Evolutionary conservation across 2,329 filamentous ascomycete genomes (phyloP).

Genomic region (Nemania abortiva): DNA sequence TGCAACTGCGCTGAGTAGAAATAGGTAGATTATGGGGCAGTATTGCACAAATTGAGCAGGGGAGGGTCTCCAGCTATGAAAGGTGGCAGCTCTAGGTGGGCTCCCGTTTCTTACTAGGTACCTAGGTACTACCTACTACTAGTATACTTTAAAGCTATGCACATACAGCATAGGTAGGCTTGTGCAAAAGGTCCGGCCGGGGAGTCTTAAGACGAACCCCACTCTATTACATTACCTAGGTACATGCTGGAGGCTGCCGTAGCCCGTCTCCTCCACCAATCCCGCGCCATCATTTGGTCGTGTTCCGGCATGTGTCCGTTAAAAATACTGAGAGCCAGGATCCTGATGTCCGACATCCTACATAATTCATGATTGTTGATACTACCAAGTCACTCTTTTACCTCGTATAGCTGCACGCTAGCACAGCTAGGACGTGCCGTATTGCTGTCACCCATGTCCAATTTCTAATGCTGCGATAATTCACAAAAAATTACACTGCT

Average conservation of each 20-base stretch:
- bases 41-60: too few relatives aligned
- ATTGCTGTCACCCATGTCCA: slow-evolving; percentile 1
- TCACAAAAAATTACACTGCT: slow-evolving; percentile 11
- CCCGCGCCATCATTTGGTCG: not conserved
- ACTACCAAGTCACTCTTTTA: slow-evolving; percentile 29
- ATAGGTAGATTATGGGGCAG: too few relatives aligned
- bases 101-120: too few relatives aligned
- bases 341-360: not conserved
- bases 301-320: not conserved
- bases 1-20: too few relatives aligned
- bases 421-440: too few relatives aligned
- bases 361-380: not conserved
- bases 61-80: too few relatives aligned
- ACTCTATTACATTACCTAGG: not conserved
- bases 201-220: not conserved
- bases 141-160: too few relatives aligned
- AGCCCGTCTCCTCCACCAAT: not conserved
- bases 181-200: too few relatives aligned
- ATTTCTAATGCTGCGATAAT: slow-evolving; percentile 38
- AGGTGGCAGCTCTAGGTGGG: too few relatives aligned
- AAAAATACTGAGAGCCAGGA: not conserved
- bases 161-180: too few relatives aligned
- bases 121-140: too few relatives aligned
- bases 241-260: not conserved
- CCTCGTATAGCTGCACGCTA: too few relatives aligned